phyloP scores from a whole-genome alignment of 202 grass and related monocot species.

The Sporobolus alterniflorus region DNA sequence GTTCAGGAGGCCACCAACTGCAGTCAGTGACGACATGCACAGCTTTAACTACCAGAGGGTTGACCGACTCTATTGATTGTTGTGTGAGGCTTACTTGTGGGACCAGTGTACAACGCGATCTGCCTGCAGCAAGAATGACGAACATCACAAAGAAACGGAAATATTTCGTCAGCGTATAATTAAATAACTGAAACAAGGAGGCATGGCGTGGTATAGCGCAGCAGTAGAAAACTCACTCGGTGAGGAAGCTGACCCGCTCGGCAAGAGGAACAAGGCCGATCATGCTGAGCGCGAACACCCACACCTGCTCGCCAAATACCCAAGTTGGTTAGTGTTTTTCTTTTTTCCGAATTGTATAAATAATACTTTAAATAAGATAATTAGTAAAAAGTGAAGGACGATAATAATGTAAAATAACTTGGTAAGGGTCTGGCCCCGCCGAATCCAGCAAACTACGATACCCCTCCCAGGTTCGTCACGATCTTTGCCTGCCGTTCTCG shows the following conservation, averaged over 20 bases:
- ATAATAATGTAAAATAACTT: too few species aligned
- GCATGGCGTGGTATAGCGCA: too few species aligned
- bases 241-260: constrained; percentile 95
- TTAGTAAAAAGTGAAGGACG: too few species aligned
- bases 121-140: constrained; percentile 68
- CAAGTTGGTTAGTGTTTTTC: too few species aligned
- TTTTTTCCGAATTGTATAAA: too few species aligned
- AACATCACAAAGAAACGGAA: background rate
- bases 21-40: too few species aligned
- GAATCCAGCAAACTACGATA: too few species aligned
- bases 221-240: constrained; percentile 61
- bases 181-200: background rate
- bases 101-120: constrained; percentile 80
- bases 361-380: too few species aligned
- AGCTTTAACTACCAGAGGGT: too few species aligned
- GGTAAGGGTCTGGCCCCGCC: too few species aligned
- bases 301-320: constrained; percentile 54
- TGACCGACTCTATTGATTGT: background rate
- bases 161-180: background rate
- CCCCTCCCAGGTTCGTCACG: too few species aligned
- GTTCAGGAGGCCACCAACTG: constrained; percentile 94
- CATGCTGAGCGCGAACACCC: constrained; percentile 77
- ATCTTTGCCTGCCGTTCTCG: background rate
- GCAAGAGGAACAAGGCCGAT: constrained; percentile 83
- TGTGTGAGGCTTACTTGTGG: constrained; percentile 53